phyloP scores from a whole-genome alignment of 2,329 filamentous ascomycete species.

The Diplodia mutila region DNA sequence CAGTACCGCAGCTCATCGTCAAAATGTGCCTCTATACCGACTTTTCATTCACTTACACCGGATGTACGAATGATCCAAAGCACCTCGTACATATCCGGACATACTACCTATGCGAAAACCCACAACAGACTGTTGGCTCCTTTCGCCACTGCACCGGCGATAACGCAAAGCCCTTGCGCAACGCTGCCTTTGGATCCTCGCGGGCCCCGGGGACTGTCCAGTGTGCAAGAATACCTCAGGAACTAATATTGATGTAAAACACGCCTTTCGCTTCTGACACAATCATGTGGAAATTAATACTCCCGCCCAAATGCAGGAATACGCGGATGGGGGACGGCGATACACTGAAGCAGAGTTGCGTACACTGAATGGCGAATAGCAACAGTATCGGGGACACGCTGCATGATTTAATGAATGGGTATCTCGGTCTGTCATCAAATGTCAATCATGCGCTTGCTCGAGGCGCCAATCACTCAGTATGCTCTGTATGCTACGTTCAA shows the following conservation, averaged over 20 bases:
- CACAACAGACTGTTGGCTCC: background rate
- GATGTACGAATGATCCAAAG: background rate
- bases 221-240: background rate
- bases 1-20: background rate
- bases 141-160: background rate
- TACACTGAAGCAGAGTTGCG: background rate
- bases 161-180: background rate
- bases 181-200: background rate
- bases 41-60: background rate
- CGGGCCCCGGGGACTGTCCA: background rate
- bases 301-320: background rate
- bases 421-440: background rate
- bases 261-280: background rate
- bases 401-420: too few species aligned
- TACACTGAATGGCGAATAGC: background rate
- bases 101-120: conserved; percentile 1
- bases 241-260: background rate
- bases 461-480: too few species aligned
- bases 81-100: background rate
- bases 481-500: too few species aligned
- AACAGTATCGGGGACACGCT: too few species aligned
- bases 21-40: background rate
- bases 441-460: background rate
- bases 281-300: background rate
- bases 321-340: background rate